Base-by-base conservation (phyloP, 2,329 filamentous ascomycete genomes). In the Colletotrichum sp. region DNA sequence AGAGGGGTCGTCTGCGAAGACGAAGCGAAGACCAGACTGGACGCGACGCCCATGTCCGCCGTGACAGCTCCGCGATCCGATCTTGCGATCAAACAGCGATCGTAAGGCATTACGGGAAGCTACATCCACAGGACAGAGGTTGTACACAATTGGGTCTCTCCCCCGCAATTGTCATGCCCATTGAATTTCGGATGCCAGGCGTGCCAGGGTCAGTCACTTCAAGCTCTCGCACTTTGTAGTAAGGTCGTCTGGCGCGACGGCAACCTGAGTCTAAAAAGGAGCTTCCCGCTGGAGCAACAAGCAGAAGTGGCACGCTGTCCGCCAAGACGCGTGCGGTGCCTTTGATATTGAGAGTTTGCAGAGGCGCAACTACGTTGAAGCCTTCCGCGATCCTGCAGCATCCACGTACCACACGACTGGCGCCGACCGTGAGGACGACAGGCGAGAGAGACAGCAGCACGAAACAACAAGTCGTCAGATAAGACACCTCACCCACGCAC, bases 11-110 rank as follows among this genome's bases (percentile, higher is more conserved):
- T 48, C 43, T 48, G n/a, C 43, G 43, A 22, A 22, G 43, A 48
- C 43, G 43, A 48, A 22, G 43, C 34, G 34, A 43, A 43, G 43
- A 43, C 39, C 16, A 43, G 39, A 43, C 39, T 43, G 39, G 39
- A 43, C 39, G 18, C 39, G 39, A 48, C 18, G 43, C 43, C 43
- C 18, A 48, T 22, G 32, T 16, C n/a, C 22, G 28, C 32, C 28
- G 18, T 48, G 56, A 28, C 18, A 61, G 36, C 36, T 48, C 15
- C 65, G 36, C 39, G 27, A 62, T 62, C 69, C 39, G 73, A 75
- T 67, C 69, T n/a, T 67, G n/a, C 36, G 12, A 39, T 52, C 56
- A 64, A 62, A 72, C 56, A 64, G 58, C 73, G 55, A 75, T 75
- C 39, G 73, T 10, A 43, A 72, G 27, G 27, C 56, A 28, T 64